Base-by-base conservation (phyloP, 2,329 filamentous ascomycete species). In the Cercospora citrullina region DNA sequence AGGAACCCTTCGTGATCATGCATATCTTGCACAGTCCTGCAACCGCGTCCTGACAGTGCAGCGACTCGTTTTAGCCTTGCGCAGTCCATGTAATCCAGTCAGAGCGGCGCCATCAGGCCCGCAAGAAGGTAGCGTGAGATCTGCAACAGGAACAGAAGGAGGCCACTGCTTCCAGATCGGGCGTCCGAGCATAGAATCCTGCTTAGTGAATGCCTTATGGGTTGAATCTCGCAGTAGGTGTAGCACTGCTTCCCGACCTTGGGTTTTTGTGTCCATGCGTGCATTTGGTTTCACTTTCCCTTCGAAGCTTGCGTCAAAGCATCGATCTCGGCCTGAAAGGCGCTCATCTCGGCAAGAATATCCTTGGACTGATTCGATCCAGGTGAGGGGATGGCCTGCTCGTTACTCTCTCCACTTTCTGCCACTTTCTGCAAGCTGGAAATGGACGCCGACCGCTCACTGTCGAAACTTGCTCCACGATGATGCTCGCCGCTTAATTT, bases 251-350 rank as follows among this genome's bases (percentile, higher is more conserved):
- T 5, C 45, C 18, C n/a, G 18, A 23, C 1, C 4, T 51, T 51
- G n/a, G 6, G 5, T 23, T 51, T 51, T 12, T 9, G 45, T 23
- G n/a, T 51, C 10, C n/a, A 51, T 21, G 45, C 21, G 45, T 51
- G 45, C 18, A 23, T 2, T 51, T 51, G 45, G n/a, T 39, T 48
- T 63, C 61, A 64, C 21, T 57, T 64, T 23, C 30, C 61, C 21
- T 64, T 64, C 21, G 48, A 33, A 45, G 63, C 65, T 63, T 65
- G 60, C 12, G 63, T 58, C 39, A 77, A 60, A 8, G 74, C 75
- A 39, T 77, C 76, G 33, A 77, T 74, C 66, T 77, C 76, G 2
- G 71, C 74, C 66, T 77, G 74, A 60, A 77, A 74, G 14, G 75
- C 74, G 10, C 70, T 61, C 71, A 78, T 72, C 61, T 78, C 76